Evolutionary conservation across 192 early-diverging fungal genomes (phyloP).

Genomic region (Mortierella alpina): DNA sequence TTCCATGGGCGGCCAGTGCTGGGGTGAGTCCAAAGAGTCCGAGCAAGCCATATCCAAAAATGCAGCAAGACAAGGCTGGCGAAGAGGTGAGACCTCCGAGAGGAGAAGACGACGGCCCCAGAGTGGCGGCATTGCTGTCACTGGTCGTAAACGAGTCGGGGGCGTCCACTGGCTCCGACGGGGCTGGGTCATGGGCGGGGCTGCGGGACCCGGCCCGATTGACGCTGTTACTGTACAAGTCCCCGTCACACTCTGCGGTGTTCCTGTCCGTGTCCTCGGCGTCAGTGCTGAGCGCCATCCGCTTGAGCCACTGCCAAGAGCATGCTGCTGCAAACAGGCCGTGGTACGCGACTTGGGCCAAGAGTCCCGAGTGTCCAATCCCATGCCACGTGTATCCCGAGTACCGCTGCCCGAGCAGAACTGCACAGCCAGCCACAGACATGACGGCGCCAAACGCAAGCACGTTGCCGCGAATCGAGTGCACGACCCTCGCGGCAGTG

Average conservation of each 20-base stretch:
- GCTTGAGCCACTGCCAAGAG: constrained; percentile 41
- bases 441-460: constrained; percentile 31
- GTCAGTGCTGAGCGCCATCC: constrained; percentile 3
- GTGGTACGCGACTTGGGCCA: constrained; percentile 22
- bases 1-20: neutral
- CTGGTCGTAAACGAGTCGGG: neutral
- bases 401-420: constrained; percentile 19
- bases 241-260: neutral
- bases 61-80: constrained; percentile 16
- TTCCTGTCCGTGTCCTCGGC: neutral
- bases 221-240: neutral
- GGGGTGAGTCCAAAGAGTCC: constrained; percentile 20
- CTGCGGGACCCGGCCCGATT: neutral
- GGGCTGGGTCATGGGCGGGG: neutral
- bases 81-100: neutral
- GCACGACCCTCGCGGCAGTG: constrained; percentile 1
- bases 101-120: neutral
- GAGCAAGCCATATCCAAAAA: constrained; percentile 33
- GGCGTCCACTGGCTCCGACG: constrained; percentile 5
- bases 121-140: neutral
- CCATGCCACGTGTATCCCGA: constrained; percentile 3
- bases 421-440: constrained; percentile 33
- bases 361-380: constrained; percentile 7
- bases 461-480: constrained; percentile 24
- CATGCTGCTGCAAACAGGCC: constrained; percentile 35